Base-by-base conservation (phyloP, 257 asterid species). In the Solanum etuberosum region DNA sequence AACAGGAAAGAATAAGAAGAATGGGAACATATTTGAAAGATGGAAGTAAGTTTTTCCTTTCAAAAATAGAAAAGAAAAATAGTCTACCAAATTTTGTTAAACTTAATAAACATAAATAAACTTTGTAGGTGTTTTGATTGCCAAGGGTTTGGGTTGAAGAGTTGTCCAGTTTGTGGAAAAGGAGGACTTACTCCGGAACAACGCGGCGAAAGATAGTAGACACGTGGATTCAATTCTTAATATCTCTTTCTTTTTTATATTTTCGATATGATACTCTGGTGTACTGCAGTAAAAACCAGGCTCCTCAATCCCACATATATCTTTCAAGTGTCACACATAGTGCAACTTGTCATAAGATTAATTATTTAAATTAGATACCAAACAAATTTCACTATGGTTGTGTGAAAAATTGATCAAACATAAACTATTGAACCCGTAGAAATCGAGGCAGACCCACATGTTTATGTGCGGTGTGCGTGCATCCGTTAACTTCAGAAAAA, bases 161-260 rank as follows among this genome's bases (percentile, higher is more conserved):
- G 98, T 85, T 96, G 98, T 81, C 99, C 98, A 1, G 93, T 57
- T 72, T 96, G 98, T 61, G 98, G 98, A 11, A 92, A 92, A 88
- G 96, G 96, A 86, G 99, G 99, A 70, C 88, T 96, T 87, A 96
- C 98, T 8, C 97, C 98, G 0, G 98, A 96, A 89, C 99, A 96
- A 90, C 95, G 99, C 0, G 97, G 99, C 14, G 98, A 96, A 91
- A 91, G 99, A 95, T 96, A 84, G 90, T 59, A 71, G 9, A 54
- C 25, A 0, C 5, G 27, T 18, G 25, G 6, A 70, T 32, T 31
- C 42, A 32, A 31, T 68, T 68, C n/a, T 31, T 34, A 70, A 7
- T 32, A 70, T 15, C 13, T 70, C 21, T 54, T 54, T 70, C 40
- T 70, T 4, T 70, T 31, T 31, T 68, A 7, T 68, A 16, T 29